Percentiles rank a stretch among this genome's conserved stretches.
Conservation (phyloP, 768 basidiomycete species). For the Holtermannia corniformis region DNA sequence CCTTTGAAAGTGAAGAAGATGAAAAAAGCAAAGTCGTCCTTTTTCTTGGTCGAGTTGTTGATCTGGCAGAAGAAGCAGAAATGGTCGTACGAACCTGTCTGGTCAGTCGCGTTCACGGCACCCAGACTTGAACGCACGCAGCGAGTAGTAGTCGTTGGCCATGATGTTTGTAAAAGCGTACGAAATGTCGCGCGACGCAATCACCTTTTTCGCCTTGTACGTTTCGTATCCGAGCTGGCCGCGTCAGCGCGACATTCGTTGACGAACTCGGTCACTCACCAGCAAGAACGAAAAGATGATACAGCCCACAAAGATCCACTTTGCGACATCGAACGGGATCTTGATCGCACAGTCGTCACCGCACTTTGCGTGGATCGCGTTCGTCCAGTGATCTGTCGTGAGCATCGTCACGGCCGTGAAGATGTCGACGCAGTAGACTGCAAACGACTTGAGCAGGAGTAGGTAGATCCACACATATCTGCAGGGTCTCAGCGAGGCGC, state of each 20-base stretch:
- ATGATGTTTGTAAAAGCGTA: constrained; percentile 97
- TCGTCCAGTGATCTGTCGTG: constrained; percentile 79
- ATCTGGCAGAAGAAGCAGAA: constrained; percentile 99
- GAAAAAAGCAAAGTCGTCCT: constrained; percentile 97
- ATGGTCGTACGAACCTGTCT: constrained; percentile 79
- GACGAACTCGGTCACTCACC: constrained; percentile 47
- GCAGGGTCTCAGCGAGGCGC: constrained; percentile 1
- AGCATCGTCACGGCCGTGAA: constrained; percentile 97
- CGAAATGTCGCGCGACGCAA: constrained; percentile 89
- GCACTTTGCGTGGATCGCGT: constrained; percentile 77
- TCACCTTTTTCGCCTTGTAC: constrained; percentile 85
- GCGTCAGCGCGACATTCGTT: neutral
- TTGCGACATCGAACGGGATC: constrained; percentile 70
- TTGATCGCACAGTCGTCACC: constrained; percentile 65
- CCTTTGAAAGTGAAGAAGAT: constrained; percentile 99
- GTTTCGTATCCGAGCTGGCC: constrained; percentile 78
- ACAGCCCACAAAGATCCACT: constrained; percentile 96
- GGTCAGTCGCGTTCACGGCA: neutral
- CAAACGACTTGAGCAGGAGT: constrained; percentile 86
- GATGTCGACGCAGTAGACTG: constrained; percentile 95
- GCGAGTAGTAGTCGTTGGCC: constrained; percentile 92
- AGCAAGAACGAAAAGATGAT: constrained; percentile 97
- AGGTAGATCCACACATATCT: constrained; percentile 92
- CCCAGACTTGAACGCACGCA: constrained; percentile 53
- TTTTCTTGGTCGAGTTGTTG: constrained; percentile 85